Base-by-base conservation (phyloP, 2,329 filamentous ascomycete genomes). In the Pseudogymnoascus sp. region DNA sequence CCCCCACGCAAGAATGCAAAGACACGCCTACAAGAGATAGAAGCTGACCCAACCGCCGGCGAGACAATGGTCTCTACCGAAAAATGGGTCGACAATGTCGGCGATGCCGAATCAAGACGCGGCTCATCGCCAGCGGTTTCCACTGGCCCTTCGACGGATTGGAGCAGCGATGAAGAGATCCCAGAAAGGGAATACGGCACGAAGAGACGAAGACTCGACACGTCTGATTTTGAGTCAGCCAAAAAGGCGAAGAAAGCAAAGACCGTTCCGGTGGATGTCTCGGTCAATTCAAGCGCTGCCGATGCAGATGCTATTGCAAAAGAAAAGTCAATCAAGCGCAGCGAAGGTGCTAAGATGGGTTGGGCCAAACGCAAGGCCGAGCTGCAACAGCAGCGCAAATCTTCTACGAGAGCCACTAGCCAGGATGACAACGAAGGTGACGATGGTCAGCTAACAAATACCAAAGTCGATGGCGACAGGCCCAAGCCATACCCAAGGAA, bases 301-400 rank as follows among this genome's bases (percentile, higher is more conserved):
- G 49, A 55, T 16, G 49, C 49, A 8, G 49, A 55, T 18, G 49
- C 49, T 14, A 55, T 55, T 35, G 49, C 49, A 16, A 60, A 40
- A 12, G 45, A 49, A n/a, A 62, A 59, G n/a, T 59, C 41, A 8
- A 35, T 28, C 11, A 62, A 59, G 12, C 61, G 61, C 21, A 59
- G 45, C 43, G 31, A 59, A 37, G 41, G 43, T 5, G 61, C 41
- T 12, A 59, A 59, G 25, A 38, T 59, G 45, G 61, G 45, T 3
- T 59, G 45, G 43, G 45, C 31, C 14, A 62, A 62, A 40, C 43
- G 61, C n/a, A 62, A 62, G 45, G 61, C 43, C 5, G 49, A 55
- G 11, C 49, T 55, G 5, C 49, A 55, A 3, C 49, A 55, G 28
- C 49, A 55, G n/a, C 49, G 49, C 16, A 35, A 55, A 33, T 55